Percentiles rank a stretch among this genome's conserved stretches.
Conservation (phyloP, 176 grass and related monocot species). For the Carex littledalei region DNA sequence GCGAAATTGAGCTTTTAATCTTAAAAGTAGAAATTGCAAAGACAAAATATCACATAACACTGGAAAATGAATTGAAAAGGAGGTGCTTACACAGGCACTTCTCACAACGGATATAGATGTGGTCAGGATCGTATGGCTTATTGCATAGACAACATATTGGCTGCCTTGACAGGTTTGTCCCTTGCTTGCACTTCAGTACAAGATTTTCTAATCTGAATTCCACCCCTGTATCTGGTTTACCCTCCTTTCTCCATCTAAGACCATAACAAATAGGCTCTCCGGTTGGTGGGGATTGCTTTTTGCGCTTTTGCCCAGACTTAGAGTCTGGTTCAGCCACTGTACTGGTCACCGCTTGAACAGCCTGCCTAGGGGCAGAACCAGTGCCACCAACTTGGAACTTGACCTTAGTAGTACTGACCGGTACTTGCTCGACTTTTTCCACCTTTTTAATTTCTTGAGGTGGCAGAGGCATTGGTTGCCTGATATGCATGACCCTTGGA, state of each 20-base stretch:
- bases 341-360: slow-evolving; percentile 23
- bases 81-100: slow-evolving; percentile 63
- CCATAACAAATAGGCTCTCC: slow-evolving; percentile 65
- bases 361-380: background rate
- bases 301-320: slow-evolving; percentile 34
- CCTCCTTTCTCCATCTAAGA: slow-evolving; percentile 72
- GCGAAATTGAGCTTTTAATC: background rate
- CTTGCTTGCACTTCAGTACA: slow-evolving; percentile 63
- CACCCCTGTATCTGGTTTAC: slow-evolving; percentile 32
- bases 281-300: slow-evolving; percentile 39
- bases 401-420: slow-evolving; percentile 1
- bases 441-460: slow-evolving; percentile 20
- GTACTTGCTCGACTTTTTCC: background rate
- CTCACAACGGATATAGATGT: slow-evolving; percentile 78
- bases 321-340: slow-evolving; percentile 29
- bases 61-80: slow-evolving; percentile 16
- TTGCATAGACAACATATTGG: slow-evolving; percentile 76
- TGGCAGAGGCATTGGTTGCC: slow-evolving; percentile 12
- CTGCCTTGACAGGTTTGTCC: slow-evolving; percentile 30
- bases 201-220: slow-evolving; percentile 68
- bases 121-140: slow-evolving; percentile 50
- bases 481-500: slow-evolving; percentile 10
- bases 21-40: slow-evolving; percentile 14
- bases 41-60: background rate
- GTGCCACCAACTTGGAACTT: slow-evolving; percentile 3